A percentile compares a stretch with the other conserved stretches of the same genome.
phyloP scores from a whole-genome alignment of 306 rosid genomes.

The Casuarina cunninghamiana region DNA sequence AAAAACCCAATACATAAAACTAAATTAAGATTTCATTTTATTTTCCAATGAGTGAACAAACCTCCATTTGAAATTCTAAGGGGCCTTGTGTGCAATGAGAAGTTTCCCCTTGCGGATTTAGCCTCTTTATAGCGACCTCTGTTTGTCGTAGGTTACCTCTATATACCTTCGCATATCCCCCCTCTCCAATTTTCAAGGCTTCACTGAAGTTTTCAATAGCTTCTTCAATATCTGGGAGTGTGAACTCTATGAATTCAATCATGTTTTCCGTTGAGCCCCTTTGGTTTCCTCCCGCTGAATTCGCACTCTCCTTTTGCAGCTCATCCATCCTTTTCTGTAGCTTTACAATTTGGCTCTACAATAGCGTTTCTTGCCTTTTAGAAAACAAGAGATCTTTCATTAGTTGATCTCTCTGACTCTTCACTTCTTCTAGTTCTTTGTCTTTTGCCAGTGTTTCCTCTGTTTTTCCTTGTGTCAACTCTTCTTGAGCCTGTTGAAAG shows the following conservation, averaged over 20 bases:
- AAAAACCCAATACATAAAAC: neutral
- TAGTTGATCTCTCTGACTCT: conserved; percentile 37
- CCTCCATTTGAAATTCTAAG: conserved; percentile 2
- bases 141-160: conserved; percentile 39
- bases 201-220: conserved; percentile 42
- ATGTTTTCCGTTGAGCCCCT: neutral
- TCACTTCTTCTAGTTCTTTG: conserved; percentile 19
- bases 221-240: conserved; percentile 46
- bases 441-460: neutral
- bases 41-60: neutral
- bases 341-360: conserved; percentile 56
- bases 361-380: conserved; percentile 38
- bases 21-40: neutral
- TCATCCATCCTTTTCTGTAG: conserved; percentile 24
- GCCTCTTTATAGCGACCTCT: neutral
- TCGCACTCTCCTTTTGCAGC: neutral
- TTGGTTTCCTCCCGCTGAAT: neutral
- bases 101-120: neutral
- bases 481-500: conserved; percentile 59
- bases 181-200: conserved; percentile 54
- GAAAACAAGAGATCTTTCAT: conserved; percentile 52
- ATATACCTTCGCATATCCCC: conserved; percentile 53
- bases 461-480: conserved; percentile 30
- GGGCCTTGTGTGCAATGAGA: neutral
- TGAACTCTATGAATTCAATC: conserved; percentile 41